Base-by-base conservation (phyloP, 2,329 filamentous ascomycete species). In the Bretziella fagacearum region DNA sequence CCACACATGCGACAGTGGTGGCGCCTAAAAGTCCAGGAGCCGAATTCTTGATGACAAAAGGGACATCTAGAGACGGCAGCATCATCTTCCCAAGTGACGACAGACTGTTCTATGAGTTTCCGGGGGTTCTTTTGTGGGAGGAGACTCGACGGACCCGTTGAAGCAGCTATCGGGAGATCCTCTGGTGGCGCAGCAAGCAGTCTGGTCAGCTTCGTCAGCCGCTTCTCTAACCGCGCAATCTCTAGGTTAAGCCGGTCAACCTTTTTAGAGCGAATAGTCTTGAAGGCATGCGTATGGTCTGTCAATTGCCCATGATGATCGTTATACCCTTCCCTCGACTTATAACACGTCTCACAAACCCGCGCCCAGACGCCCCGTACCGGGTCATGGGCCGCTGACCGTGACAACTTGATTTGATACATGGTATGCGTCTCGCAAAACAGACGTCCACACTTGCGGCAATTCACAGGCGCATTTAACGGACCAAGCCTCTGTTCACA, bases 271-370 rank as follows among this genome's bases (percentile, higher is more conserved):
- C 91, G 70, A n/a, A 81, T 71, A 2, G 71, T 70, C 10, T 70
- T 63, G 55, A 98, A 95, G 3, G 67, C 65, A n/a, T 67, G 64
- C 2, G 76, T 86, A 55, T 86, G 81, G 55, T 93, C 79, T 51
- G 77, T 68, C 49, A 78, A 67, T 2, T 79, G 61, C 1, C 86
- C 84, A 47, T 73, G 74, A 55, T 89, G 81, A 57, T 98, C 87
- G 58, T 93, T 94, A 63, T 98, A 98, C 3, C 91, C 91, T 22
- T 87, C 84, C 56, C 91, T 75, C 44, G 86, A 94, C 65, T 95
- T 96, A 65, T 91, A 98, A 64, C 91, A 98, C n/a, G 91, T 96
- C 65, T 98, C 91, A 59, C 91, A 98, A 2, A 96, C 89, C 44
- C 91, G 69, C 55, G 84, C 93, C 91, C 91, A 98, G 55, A 84